Evolutionary conservation across 306 rosid genomes (phyloP), one percentile per base, ranked within the genome.

Genomic region (Begonia fuchsioides): DNA sequence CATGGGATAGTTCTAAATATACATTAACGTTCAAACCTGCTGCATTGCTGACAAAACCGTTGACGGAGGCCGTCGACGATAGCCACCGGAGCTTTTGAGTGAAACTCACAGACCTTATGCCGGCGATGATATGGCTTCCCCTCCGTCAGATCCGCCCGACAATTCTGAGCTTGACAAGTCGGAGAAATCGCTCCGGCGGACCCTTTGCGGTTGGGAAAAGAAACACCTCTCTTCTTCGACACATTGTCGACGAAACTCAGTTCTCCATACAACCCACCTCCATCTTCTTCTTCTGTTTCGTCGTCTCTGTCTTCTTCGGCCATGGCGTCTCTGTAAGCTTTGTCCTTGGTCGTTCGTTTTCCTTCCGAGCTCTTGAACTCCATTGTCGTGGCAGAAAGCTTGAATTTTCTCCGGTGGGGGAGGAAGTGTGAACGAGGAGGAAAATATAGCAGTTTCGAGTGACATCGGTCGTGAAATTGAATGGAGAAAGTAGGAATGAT

Each of bases 1-100:
- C n/a, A n/a, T n/a, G n/a, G n/a, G n/a, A n/a, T n/a, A n/a, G n/a
- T n/a, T n/a, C n/a, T n/a, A n/a, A n/a, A n/a, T n/a, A n/a, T n/a
- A n/a, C n/a, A n/a, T n/a, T n/a, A n/a, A n/a, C n/a, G n/a, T n/a
- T n/a, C n/a, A 7, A 46, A 88, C 97, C 97, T 88, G 90, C 97
- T 88, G 75, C 97, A 88, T 84, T 88, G 97, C 78, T 88, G 97
- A 63, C 95, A 88, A 64, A 88, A 88, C 62, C 97, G 78, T 60
- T 88, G 95, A 18, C 78, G 69, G 16, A 60, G 44, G 13, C 95
- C 97, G 1, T 86, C 72, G 47, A 83, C 82, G 38, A 76, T 20
- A 17, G 72, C 96, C 44, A 44, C 44, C 0, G 93, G 44, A 0
- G 86, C 93, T 68, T 88, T 88, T 17, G 93, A 81, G 54, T 88